Evolutionary conservation across 2,329 filamentous ascomycete genomes (phyloP).

Genomic region (Ophiostoma triangulosporum): DNA sequence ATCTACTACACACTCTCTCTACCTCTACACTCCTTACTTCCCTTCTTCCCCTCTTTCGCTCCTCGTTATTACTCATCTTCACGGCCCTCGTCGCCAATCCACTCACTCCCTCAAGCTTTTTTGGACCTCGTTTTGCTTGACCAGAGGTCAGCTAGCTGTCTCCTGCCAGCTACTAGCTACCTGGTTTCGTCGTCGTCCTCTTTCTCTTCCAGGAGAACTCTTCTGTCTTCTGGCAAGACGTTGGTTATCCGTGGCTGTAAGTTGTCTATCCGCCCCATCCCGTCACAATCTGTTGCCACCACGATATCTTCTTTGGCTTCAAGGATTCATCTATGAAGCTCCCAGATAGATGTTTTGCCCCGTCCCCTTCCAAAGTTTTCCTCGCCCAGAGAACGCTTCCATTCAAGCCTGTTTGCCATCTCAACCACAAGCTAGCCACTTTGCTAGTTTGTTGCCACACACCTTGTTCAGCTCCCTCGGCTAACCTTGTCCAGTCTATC

Average conservation of each 20-base stretch:
- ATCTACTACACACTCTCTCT: background rate
- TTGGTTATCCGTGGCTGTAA: background rate
- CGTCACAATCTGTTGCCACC: background rate
- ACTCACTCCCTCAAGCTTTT: background rate
- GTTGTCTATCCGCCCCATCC: background rate
- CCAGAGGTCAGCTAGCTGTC: background rate
- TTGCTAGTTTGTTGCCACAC: background rate
- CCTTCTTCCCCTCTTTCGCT: slow-evolving; percentile 3
- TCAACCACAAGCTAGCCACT: background rate
- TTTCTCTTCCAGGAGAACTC: background rate
- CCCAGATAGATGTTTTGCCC: too few relatives aligned
- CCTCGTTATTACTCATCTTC: background rate
- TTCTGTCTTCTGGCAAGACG: slow-evolving; percentile 1
- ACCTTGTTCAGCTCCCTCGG: background rate
- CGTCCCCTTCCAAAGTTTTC: too few relatives aligned
- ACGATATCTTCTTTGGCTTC: too few relatives aligned
- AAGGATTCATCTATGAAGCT: too few relatives aligned
- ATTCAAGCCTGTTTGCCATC: too few relatives aligned
- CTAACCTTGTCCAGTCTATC: background rate
- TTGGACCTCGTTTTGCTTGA: background rate
- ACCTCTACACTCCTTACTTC: background rate
- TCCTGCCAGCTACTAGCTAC: background rate
- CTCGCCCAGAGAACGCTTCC: too few relatives aligned
- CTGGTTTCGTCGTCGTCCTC: background rate
- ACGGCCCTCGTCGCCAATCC: background rate